Base-by-base conservation (phyloP, 208 protist genomes). In the Herpetomonas muscarum region DNA sequence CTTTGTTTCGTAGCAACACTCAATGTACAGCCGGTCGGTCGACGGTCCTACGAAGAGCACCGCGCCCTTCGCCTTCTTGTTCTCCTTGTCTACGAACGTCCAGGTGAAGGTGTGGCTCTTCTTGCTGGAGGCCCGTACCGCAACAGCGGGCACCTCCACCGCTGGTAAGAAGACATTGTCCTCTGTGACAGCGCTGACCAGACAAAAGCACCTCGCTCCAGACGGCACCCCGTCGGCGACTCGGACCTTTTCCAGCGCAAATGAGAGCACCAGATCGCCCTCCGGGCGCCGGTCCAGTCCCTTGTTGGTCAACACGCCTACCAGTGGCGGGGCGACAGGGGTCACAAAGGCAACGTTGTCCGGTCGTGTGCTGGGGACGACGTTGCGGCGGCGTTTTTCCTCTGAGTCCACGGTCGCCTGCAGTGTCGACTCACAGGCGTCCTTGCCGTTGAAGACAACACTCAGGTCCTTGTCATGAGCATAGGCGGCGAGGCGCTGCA, bases 1-100 rank as follows among this genome's bases (percentile, higher is more conserved):
- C 5, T 39, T 12, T 5, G 62, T 72, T 42, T 86, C 82, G 61
- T 85, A 93, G 69, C 86, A 93, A 55, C 74, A 88, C 64, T 93
- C 81, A 26, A 93, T 66, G 48, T 85, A 93, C 15, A 93, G 64
- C 26, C 67, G 63, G 37, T 90, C 86, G 0, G 31, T 44, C 15
- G 44, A n/a, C 9, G 66, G 47, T 7, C 75, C 78, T 13, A 49
- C 59, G 57, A 84, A 77, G 37, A 77, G 55, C 10, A 85, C 24
- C 2, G 72, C 49, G 1, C 62, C 26, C 32, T 61, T 56, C 17
- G 49, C 15, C 55, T 70, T 61, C 17, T 59, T 32, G 47, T 50
- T 46, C 30, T 37, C 51, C 34, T 68, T 74, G 42, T 68, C 45
- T 48, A 74, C 60, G 51, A 90, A 88, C 0, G 68, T 70, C 86